Base-by-base conservation (phyloP, 1,139 yeast genomes). In the Debaryomyces udenii region DNA sequence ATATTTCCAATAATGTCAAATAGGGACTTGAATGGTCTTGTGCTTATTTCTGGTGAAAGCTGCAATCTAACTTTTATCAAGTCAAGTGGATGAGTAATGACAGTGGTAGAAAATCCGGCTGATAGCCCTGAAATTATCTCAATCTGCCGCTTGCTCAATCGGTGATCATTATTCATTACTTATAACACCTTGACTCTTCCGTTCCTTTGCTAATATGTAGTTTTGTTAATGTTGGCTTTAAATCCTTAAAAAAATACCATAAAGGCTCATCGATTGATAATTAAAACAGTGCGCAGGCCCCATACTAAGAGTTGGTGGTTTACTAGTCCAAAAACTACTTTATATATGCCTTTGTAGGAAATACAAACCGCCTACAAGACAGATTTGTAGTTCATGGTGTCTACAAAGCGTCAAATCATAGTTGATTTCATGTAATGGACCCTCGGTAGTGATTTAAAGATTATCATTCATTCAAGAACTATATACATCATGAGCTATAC, bases 21-120 rank as follows among this genome's bases (percentile, higher is more conserved):
- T 26, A 50, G 29, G 9, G 42, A 37, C 14, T 36, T 37, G 27
- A 50, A 53, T 6, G 49, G 53, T 10, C 31, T 34, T 27, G 15
- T 34, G 11, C 37, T 36, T 7, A 30, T 32, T 24, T 36, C 45
- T 17, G 44, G 48, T 3, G 64, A 40, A 32, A 79, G 59, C 49
- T 93, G 99, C 33, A 93, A 68, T 43, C 97, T 70, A 10, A 90
- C 76, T 62, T 93, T 93, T 51, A 91, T 66, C 42, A 93, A 71
- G 59, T 93, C 99, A 30, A 93, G 66, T 2, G 99, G 99, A 60
- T 93, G 99, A 35, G 93, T 83, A 4, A 85, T 67, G 3, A 86
- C 51, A 2, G 98, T 91, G 3, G 97, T 84, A 22, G 80, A 63
- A 35, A 83, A 77, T 0, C 99, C 99, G 0, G 98, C 96, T 3